Evolutionary conservation across 768 basidiomycete genomes (phyloP), one percentile per base, ranked within the genome.

Genomic region (Phylloporus sp.): DNA sequence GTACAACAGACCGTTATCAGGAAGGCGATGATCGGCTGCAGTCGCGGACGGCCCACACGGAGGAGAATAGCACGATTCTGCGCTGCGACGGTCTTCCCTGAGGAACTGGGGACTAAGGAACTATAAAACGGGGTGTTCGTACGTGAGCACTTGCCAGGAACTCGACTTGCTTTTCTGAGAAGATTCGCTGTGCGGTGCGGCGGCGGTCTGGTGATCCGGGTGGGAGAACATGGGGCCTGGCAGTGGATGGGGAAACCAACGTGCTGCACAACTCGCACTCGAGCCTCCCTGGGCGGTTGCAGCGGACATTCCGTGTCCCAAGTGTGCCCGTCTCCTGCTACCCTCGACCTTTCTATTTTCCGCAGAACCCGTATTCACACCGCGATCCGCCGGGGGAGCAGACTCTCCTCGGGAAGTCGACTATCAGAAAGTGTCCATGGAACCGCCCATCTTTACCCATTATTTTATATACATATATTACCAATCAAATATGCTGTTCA

Each of bases 1-100:
- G 45, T 51, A 55, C 61, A 10, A 58, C 57, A 35, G 50, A 57
- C 61, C 61, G 54, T 55, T 64, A 64, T 66, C 63, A 61, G 50
- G 47, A 52, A 56, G 53, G 62, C 64, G 58, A 52, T 68, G 64
- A 68, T 66, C 63, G 60, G 61, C 47, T 53, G 48, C 47, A 50
- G 50, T 47, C 53, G 51, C 49, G 53, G 55, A 54, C 15, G 44
- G 58, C 45, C 51, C 52, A 46, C 54, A 57, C 42, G 62, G 59
- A 49, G 59, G 52, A 31, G 56, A 49, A 57, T 24, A 35, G 38
- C 18, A 38, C 43, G 43, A 45, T 49, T 46, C 58, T 58, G 59
- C 43, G 55, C 52, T 54, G 60, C 52, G 59, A 38, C 47, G 56
- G 56, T 49, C 54, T 62, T 65, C 57, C 63, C 61, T 62, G 42